Evolutionary conservation across 306 rosid genomes (phyloP).

Genomic region (Herpetospermum pedunculosum): DNA sequence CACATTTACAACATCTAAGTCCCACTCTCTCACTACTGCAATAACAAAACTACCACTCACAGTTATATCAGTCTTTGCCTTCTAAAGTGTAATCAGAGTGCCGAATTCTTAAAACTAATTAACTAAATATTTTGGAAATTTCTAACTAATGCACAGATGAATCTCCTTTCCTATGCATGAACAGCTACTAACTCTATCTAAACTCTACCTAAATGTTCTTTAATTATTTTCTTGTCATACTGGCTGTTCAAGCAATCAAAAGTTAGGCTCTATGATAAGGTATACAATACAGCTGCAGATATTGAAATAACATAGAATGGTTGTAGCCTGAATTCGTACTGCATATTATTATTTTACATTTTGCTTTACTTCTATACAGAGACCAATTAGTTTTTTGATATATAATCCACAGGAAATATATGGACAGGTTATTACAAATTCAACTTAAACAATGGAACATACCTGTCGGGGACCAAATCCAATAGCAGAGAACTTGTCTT

Average conservation of each 20-base stretch:
- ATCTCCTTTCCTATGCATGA: neutral
- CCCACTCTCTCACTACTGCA: neutral
- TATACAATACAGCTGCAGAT: neutral
- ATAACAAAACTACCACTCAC: neutral
- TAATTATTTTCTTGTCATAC: neutral
- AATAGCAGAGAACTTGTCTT: constrained; percentile 71
- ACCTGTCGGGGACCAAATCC: constrained; percentile 99
- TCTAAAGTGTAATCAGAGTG: neutral
- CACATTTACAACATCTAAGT: neutral
- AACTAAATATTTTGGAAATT: neutral
- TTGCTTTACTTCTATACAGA: neutral
- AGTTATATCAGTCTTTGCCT: neutral
- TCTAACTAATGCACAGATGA: neutral
- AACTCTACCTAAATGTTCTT: neutral
- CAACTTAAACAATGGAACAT: constrained; percentile 9
- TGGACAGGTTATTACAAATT: neutral
- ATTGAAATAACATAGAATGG: neutral
- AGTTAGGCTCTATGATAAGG: neutral
- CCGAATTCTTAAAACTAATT: neutral
- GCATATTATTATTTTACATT: neutral
- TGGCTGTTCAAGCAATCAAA: neutral
- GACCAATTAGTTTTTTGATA: neutral
- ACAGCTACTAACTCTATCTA: neutral
- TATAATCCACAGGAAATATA: neutral
- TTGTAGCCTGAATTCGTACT: neutral